Evolutionary conservation across 208 protist genomes (phyloP).

Genomic region (Crithidia expoeki): DNA sequence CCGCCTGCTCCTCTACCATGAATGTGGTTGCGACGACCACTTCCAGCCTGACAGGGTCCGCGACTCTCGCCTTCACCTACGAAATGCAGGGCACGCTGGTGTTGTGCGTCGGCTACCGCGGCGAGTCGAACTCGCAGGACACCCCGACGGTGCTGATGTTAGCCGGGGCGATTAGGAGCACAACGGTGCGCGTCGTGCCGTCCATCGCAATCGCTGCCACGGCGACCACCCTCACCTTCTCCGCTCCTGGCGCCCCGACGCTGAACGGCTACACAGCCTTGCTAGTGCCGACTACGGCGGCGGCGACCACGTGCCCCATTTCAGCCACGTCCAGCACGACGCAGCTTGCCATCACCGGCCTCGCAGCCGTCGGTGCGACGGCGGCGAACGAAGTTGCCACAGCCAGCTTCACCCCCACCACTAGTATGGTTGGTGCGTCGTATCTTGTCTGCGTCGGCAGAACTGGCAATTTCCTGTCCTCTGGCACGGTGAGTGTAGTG

Average conservation of each 20-base stretch:
- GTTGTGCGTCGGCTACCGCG: constrained; percentile 64
- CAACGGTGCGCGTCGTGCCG: constrained; percentile 29
- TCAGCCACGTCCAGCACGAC: constrained; percentile 5
- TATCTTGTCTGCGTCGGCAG: constrained; percentile 47
- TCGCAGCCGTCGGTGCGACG: neutral
- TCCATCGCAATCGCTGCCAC: constrained; percentile 32
- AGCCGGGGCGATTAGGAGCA: constrained; percentile 26
- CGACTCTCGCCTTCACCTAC: constrained; percentile 30
- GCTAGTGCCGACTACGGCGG: constrained; percentile 11
- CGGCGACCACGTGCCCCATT: constrained; percentile 7
- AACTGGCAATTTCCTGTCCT: constrained; percentile 17
- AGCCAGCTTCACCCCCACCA: constrained; percentile 28
- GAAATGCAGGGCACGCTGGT: constrained; percentile 20
- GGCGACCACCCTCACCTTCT: constrained; percentile 46
- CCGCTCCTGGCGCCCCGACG: constrained; percentile 39
- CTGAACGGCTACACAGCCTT: constrained; percentile 34
- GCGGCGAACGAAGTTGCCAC: constrained; percentile 16
- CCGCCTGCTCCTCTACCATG: constrained; percentile 26
- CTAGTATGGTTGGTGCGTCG: constrained; percentile 8
- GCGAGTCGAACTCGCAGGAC: constrained; percentile 30
- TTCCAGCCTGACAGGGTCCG: constrained; percentile 38
- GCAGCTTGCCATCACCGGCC: constrained; percentile 23
- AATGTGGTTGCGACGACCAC: constrained; percentile 29
- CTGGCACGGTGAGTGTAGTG: constrained; percentile 42
- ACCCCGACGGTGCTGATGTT: constrained; percentile 30